Evolutionary conservation across 2,329 filamentous ascomycete genomes (phyloP).

Genomic region (Botrytis fragariae): DNA sequence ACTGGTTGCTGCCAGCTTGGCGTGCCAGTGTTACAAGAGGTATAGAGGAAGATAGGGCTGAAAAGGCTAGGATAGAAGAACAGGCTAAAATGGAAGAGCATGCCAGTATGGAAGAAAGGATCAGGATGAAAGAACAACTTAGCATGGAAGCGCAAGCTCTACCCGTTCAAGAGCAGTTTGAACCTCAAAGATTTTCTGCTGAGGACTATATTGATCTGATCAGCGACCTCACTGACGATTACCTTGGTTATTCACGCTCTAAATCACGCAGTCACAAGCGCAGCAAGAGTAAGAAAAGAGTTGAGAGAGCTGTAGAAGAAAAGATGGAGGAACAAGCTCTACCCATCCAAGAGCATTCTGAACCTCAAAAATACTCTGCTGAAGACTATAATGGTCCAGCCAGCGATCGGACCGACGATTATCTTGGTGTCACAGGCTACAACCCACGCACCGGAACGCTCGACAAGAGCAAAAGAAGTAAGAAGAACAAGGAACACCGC

Average conservation of each 20-base stretch:
- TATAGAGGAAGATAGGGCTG: not conserved
- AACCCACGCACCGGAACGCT: slow-evolving; percentile 21
- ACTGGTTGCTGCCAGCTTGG: not conserved
- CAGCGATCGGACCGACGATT: not conserved
- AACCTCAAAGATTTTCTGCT: not conserved
- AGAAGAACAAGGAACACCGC: not conserved
- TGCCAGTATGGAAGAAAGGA: not conserved
- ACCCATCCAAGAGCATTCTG: not conserved
- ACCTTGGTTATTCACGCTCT: not conserved
- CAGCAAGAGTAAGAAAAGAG: not conserved
- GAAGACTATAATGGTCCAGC: not conserved
- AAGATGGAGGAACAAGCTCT: not conserved
- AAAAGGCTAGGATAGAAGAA: not conserved
- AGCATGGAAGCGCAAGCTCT: not conserved
- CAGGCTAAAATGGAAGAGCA: not conserved
- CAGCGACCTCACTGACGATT: not conserved
- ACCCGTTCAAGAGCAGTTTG: not conserved
- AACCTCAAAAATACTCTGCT: not conserved
- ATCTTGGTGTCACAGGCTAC: slow-evolving; percentile 18
- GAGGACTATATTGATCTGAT: not conserved
- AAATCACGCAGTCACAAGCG: not conserved
- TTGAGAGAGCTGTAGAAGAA: not conserved
- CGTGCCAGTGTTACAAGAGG: not conserved
- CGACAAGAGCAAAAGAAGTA: not conserved
- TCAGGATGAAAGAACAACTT: not conserved